Percentiles rank a stretch among this genome's conserved stretches.
phyloP scores from a whole-genome alignment of 2,329 filamentous ascomycete species.

The Dothistroma pini region DNA sequence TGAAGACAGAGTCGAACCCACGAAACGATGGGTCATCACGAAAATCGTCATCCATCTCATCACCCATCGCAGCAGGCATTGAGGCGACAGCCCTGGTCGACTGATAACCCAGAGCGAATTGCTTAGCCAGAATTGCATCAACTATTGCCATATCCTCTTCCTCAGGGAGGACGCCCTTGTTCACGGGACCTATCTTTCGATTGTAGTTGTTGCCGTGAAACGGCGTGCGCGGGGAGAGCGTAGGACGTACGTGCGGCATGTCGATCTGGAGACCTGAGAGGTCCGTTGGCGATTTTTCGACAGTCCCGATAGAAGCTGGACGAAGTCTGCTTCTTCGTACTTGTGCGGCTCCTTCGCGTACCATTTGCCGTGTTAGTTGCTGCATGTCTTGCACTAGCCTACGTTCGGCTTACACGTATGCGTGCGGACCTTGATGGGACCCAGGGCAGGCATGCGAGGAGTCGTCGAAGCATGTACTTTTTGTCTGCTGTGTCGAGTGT shows the following conservation, averaged over 20 bases:
- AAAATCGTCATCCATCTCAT: no score
- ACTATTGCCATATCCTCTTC: no score
- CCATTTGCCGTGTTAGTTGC: constrained; percentile 6
- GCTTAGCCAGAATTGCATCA: no score
- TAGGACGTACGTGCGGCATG: neutral
- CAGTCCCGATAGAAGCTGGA: neutral
- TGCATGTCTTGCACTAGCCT: constrained; percentile 10
- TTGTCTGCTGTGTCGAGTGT: neutral
- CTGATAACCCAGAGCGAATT: no score
- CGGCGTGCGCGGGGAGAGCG: neutral
- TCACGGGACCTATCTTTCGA: no score
- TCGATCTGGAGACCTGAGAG: neutral
- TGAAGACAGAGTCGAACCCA: no score
- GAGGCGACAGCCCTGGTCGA: no score
- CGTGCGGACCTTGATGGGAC: constrained; percentile 5
- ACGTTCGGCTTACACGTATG: constrained; percentile 5
- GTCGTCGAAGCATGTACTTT: neutral
- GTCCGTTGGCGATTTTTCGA: neutral
- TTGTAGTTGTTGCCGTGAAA: neutral
- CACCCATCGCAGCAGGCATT: no score
- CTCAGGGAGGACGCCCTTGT: no score
- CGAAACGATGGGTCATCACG: no score
- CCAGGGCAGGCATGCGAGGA: neutral
- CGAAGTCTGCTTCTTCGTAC: neutral
- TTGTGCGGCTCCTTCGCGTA: neutral